Evolutionary conservation across 2,329 filamentous ascomycete genomes (phyloP).

Genomic region (Nemania sp.): DNA sequence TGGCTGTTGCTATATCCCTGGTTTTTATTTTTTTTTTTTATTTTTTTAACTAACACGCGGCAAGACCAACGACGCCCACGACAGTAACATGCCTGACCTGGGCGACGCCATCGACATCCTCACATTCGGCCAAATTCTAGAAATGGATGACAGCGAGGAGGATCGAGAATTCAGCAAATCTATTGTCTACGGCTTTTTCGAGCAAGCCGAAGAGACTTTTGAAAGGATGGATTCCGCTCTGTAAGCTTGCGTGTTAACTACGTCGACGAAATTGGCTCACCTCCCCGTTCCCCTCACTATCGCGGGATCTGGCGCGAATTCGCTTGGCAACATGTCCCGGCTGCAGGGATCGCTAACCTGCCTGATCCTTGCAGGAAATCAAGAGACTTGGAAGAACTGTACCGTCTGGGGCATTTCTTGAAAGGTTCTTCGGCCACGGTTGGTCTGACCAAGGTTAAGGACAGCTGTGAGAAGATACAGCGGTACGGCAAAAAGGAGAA

Average conservation of each 20-base stretch:
- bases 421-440: constrained; percentile 97
- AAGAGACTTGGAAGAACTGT: constrained; percentile 74
- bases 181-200: constrained; percentile 91
- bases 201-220: constrained; percentile 88
- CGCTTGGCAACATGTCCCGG: background rate
- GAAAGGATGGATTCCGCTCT: constrained; percentile 78
- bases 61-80: constrained; percentile 54
- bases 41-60: constrained; percentile 15
- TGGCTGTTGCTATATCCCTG: background rate
- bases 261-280: constrained; percentile 12
- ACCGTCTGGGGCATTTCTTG: constrained; percentile 88
- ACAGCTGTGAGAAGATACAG: constrained; percentile 96
- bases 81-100: constrained; percentile 61
- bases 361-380: constrained; percentile 56
- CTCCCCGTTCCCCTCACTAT: constrained; percentile 10
- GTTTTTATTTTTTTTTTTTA: too few species aligned
- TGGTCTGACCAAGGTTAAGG: constrained; percentile 86
- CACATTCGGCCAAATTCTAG: constrained; percentile 93
- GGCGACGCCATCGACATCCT: constrained; percentile 75
- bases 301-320: background rate
- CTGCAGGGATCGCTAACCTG: constrained; percentile 28
- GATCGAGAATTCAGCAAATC: constrained; percentile 86
- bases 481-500: constrained; percentile 85
- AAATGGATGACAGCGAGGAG: constrained; percentile 93
- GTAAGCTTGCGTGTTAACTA: constrained; percentile 59